Conservation (phyloP, 331 rosid species). For the Cucumis variabilis region DNA sequence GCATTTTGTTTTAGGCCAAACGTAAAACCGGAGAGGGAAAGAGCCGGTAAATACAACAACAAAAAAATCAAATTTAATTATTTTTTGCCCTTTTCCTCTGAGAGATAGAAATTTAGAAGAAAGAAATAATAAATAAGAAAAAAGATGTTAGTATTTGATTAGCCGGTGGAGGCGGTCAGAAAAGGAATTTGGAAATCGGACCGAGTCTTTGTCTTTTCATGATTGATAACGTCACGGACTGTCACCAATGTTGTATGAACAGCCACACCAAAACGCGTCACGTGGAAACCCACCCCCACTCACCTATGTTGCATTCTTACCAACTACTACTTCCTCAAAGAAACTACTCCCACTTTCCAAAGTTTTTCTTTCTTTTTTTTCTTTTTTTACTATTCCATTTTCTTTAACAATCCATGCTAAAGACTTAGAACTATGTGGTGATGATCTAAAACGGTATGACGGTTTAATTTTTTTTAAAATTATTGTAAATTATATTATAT, state of each 20-base stretch:
- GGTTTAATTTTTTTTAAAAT: too few species aligned
- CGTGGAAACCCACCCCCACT: slow-evolving; percentile 7
- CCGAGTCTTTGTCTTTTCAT: slow-evolving; percentile 10
- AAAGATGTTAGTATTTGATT: neutral
- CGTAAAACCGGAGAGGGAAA: neutral
- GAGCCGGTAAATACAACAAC: neutral
- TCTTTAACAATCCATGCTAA: too few species aligned
- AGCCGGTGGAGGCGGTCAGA: slow-evolving; percentile 26
- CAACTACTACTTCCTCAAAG: neutral
- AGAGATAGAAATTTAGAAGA: neutral
- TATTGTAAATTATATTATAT: too few species aligned
- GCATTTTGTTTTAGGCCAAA: neutral
- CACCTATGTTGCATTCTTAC: slow-evolving; percentile 13
- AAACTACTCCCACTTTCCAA: neutral
- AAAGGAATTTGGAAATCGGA: neutral
- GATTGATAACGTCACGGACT: slow-evolving; percentile 18
- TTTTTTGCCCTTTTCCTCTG: neutral
- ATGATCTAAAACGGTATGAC: too few species aligned
- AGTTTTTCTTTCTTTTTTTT: too few species aligned
- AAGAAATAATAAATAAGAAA: neutral
- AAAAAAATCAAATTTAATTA: too few species aligned
- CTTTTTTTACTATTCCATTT: too few species aligned
- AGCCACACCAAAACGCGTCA: neutral
- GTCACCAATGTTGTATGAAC: slow-evolving; percentile 15
- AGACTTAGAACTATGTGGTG: too few species aligned